Conservation (phyloP, 2,329 filamentous ascomycete genomes). For the Diaporthe sp. region DNA sequence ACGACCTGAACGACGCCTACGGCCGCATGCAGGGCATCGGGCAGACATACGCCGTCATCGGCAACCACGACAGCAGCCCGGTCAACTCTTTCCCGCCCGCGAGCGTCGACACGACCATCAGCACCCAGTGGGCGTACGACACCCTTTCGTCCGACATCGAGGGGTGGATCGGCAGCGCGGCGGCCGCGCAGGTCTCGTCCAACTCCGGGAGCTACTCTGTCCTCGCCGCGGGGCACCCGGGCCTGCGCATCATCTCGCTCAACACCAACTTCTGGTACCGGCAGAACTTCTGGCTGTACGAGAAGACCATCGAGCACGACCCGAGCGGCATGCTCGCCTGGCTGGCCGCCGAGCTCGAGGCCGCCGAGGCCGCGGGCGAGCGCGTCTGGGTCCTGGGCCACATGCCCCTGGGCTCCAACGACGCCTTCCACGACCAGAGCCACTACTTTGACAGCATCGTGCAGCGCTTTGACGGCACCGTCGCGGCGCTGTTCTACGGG, state of each 20-base stretch:
- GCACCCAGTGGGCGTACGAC: slow-evolving; percentile 67
- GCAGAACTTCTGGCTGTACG: slow-evolving; percentile 70
- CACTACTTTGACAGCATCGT: slow-evolving; percentile 67
- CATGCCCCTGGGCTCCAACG: slow-evolving; percentile 64
- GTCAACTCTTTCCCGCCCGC: slow-evolving; percentile 64
- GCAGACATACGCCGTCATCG: slow-evolving; percentile 62
- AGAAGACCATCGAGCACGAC: slow-evolving; percentile 63
- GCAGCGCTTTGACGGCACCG: slow-evolving; percentile 65
- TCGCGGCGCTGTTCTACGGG: slow-evolving; percentile 66
- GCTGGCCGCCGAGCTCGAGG: slow-evolving; percentile 66
- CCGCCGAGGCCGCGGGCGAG: slow-evolving; percentile 64
- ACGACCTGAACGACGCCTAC: slow-evolving; percentile 60
- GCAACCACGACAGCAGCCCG: slow-evolving; percentile 70
- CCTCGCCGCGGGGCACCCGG: slow-evolving; percentile 56
- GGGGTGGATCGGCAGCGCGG: slow-evolving; percentile 58
- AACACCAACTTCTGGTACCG: slow-evolving; percentile 73
- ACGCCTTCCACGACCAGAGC: slow-evolving; percentile 64
- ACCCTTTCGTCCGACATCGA: slow-evolving; percentile 61
- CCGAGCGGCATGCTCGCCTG: slow-evolving; percentile 66
- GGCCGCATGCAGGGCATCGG: slow-evolving; percentile 57
- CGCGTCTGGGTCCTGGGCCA: slow-evolving; percentile 71
- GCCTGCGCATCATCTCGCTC: slow-evolving; percentile 68
- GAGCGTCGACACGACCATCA: slow-evolving; percentile 48
- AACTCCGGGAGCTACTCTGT: slow-evolving; percentile 65
- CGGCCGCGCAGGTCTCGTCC: slow-evolving; percentile 51